Base-by-base conservation (phyloP, 495 filamentous ascomycete genomes). In the Arthonia radiata region DNA sequence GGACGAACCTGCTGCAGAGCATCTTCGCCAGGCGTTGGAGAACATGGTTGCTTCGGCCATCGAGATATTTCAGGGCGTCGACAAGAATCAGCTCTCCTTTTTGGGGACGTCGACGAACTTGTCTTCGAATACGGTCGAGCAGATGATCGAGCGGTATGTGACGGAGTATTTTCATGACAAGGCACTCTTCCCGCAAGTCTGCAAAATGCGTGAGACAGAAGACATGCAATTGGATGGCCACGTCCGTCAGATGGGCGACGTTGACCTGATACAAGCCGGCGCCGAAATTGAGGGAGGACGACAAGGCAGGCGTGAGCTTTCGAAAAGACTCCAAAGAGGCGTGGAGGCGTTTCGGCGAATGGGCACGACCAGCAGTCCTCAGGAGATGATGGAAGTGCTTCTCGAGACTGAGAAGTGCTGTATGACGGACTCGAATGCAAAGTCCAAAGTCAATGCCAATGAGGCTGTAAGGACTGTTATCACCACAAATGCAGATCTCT, bases 201-300 rank as follows among this genome's bases (percentile, higher is more conserved):
- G 74, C 39, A 60, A 65, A 4, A 71, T 82, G 31, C 71, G 73
- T 31, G 63, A 69, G 17, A 51, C 62, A 1, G 81, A 93, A 27
- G 89, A 99, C 46, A 54, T 67, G n/a, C 83, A 99, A 39, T 48
- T 99, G 24, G 82, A 93, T 43, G 64, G 67, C 11, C 75, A 83
- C 35, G 82, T 93, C 24, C 62, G 76, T 29, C 74, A 89, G 39
- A 93, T 93, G 77, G 67, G 76, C 37, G 71, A 71, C 42, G 71
- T 99, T 28, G 86, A 99, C 42, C 71, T 99, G 23, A 79, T 79
- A 2, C 89, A 99, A 48, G 65, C 94, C 16, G 89, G 89, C 2
- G 79, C 94, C 23, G 54, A 61, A 10, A 71, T 89, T 23, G 72
- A 79, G 30, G 69, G 64, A 13, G 77, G 76, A 1, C 56, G 55